Evolutionary conservation across 768 basidiomycete genomes (phyloP).

Genomic region (Trametes maxima): DNA sequence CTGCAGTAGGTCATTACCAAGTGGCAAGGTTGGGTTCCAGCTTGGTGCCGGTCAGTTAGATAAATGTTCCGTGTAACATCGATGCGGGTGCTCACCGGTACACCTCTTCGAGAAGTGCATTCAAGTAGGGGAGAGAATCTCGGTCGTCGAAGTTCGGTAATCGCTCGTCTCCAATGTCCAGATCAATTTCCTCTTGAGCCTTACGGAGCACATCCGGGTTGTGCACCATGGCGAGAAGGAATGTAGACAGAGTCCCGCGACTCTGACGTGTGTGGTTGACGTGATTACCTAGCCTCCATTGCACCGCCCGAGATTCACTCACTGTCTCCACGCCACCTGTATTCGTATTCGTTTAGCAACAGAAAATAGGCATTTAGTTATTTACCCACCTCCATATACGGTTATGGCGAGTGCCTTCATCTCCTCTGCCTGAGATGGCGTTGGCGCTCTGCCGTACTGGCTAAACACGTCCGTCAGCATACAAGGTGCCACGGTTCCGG

Average conservation of each 20-base stretch:
- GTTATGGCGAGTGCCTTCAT: conserved; percentile 2
- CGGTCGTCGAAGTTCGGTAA: conserved; percentile 43
- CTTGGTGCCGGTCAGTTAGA: conserved; percentile 22
- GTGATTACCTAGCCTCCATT: too few species aligned
- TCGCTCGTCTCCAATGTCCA: conserved; percentile 40
- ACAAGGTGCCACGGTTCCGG: not conserved
- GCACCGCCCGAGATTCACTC: too few species aligned
- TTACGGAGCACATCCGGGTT: conserved; percentile 40
- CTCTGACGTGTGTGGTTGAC: conserved; percentile 32
- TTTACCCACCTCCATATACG: conserved; percentile 10
- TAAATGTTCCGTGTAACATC: conserved; percentile 12
- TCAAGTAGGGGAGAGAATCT: conserved; percentile 41
- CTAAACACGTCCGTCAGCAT: not conserved
- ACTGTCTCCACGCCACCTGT: too few species aligned
- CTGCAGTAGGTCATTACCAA: conserved; percentile 11
- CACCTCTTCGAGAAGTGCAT: conserved; percentile 41
- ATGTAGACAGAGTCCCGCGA: conserved; percentile 38
- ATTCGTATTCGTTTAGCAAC: too few species aligned
- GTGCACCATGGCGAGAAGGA: conserved; percentile 42
- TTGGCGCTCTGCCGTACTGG: not conserved
- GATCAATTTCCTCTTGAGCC: conserved; percentile 46
- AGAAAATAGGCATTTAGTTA: not conserved
- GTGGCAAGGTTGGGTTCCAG: conserved; percentile 9
- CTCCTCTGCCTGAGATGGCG: not conserved
- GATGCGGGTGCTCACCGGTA: conserved; percentile 2